A percentile compares a stretch with the other conserved stretches of the same genome.
phyloP scores from a whole-genome alignment of 2,329 filamentous ascomycete species.

The Coniochaeta sp. region DNA sequence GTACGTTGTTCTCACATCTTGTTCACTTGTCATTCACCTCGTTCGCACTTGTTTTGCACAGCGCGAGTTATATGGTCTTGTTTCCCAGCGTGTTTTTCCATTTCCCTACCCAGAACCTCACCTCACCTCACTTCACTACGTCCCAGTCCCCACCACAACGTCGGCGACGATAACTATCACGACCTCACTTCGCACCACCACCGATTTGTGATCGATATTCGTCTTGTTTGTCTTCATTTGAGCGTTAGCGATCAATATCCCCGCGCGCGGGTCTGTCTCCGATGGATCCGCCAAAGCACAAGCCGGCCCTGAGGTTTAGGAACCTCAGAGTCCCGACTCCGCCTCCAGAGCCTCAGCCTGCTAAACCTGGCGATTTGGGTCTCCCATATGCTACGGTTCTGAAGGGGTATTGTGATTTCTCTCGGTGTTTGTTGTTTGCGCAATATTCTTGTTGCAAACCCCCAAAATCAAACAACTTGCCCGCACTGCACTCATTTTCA shows the following conservation, averaged over 20 bases:
- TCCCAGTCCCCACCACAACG: neutral
- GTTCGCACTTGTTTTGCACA: neutral
- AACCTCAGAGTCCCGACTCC: neutral
- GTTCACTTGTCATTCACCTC: conserved; percentile 3
- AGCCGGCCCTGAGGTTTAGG: neutral
- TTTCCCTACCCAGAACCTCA: neutral
- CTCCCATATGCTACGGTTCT: conserved; percentile 16
- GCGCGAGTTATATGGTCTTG: neutral
- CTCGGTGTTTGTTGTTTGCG: neutral
- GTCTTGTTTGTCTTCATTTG: neutral
- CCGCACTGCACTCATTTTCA: neutral
- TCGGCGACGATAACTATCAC: neutral
- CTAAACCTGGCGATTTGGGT: conserved; percentile 1
- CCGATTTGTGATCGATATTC: neutral
- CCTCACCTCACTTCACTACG: neutral
- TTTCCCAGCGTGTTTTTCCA: neutral
- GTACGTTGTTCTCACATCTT: conserved; percentile 38
- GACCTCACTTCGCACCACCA: neutral
- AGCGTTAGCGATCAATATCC: neutral
- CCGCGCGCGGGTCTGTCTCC: neutral
- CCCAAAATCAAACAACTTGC: neutral
- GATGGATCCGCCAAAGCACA: neutral
- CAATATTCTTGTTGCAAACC: neutral
- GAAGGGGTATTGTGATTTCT: conserved; percentile 16
- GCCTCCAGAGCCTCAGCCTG: conserved; percentile 1